phyloP scores from a whole-genome alignment of 2,329 filamentous ascomycete genomes.

The Fusarium xyrophilum region DNA sequence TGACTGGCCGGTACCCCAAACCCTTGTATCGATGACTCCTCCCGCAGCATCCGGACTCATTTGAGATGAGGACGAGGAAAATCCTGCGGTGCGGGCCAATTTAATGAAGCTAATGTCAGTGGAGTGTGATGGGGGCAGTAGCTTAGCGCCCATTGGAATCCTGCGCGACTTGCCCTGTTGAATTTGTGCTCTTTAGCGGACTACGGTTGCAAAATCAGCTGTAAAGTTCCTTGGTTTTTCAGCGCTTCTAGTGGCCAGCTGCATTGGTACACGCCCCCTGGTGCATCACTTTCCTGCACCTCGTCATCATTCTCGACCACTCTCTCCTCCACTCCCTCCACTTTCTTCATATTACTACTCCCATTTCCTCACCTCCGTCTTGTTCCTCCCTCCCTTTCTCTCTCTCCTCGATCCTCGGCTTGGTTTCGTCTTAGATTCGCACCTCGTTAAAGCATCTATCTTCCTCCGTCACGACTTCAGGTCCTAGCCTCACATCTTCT shows the following conservation, averaged over 20 bases:
- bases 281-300: slow-evolving; percentile 36
- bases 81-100: slow-evolving; percentile 30
- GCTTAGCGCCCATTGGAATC: slow-evolving; percentile 28
- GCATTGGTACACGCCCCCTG: slow-evolving; percentile 30
- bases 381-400: slow-evolving; percentile 20
- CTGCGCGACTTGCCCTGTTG: slow-evolving; percentile 16
- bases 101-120: slow-evolving; percentile 24
- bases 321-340: slow-evolving; percentile 38
- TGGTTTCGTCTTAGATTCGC: slow-evolving; percentile 31
- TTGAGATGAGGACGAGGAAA: slow-evolving; percentile 20
- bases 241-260: slow-evolving; percentile 25
- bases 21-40: slow-evolving; percentile 39
- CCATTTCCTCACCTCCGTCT: slow-evolving; percentile 34
- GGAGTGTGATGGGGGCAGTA: slow-evolving; percentile 17
- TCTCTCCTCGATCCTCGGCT: slow-evolving; percentile 34
- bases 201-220: slow-evolving; percentile 25
- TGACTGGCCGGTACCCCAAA: slow-evolving; percentile 33
- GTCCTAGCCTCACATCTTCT: slow-evolving; percentile 21
- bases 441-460: slow-evolving; percentile 32
- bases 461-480: slow-evolving; percentile 20
- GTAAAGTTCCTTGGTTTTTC: slow-evolving; percentile 31
- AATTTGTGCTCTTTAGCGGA: slow-evolving; percentile 20
- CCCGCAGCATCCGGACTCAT: slow-evolving; percentile 42
- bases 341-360: slow-evolving; percentile 37
- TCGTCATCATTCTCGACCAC: slow-evolving; percentile 42